Conservation (phyloP, 2,329 filamentous ascomycete species). For the Venturia nashicola region DNA sequence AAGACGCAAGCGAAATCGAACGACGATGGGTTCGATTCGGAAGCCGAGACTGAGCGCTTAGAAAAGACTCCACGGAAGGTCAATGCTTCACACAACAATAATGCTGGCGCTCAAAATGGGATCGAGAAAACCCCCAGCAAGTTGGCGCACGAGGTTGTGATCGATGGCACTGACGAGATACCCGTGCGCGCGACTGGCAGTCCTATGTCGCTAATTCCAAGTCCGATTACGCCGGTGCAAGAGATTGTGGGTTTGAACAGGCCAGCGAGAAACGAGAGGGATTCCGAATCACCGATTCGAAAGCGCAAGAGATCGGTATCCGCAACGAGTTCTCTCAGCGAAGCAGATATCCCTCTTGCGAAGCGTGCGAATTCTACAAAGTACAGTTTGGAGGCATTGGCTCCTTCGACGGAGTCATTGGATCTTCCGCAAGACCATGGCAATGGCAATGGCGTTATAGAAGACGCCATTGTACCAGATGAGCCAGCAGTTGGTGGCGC, state of each 20-base stretch:
- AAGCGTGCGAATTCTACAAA: conserved; percentile 20
- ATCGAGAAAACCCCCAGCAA: conserved; percentile 67
- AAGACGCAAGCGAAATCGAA: conserved; percentile 15
- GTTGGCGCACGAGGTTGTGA: conserved; percentile 45
- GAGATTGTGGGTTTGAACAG: background rate
- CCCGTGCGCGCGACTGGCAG: background rate
- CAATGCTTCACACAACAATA: conserved; percentile 25
- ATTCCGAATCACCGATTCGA: conserved; percentile 11
- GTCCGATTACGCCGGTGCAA: background rate
- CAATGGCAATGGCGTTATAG: conserved; percentile 15
- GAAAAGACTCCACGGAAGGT: conserved; percentile 71
- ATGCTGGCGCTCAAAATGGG: conserved; percentile 17
- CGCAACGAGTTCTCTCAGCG: conserved; percentile 26
- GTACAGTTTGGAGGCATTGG: conserved; percentile 20
- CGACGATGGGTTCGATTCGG: conserved; percentile 49
- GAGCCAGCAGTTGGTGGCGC: conserved; percentile 6
- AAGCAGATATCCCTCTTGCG: conserved; percentile 21
- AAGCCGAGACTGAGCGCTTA: conserved; percentile 88
- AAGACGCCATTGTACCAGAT: conserved; percentile 19
- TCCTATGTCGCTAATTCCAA: background rate
- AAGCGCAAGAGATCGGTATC: conserved; percentile 34
- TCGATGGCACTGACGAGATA: background rate
- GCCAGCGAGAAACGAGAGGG: background rate
- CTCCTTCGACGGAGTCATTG: conserved; percentile 19
- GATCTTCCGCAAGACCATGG: background rate